Evolutionary conservation across 202 grass and related monocot genomes (phyloP), one percentile per base, ranked within the genome.

Genomic region (Schoenoplectus triqueter): DNA sequence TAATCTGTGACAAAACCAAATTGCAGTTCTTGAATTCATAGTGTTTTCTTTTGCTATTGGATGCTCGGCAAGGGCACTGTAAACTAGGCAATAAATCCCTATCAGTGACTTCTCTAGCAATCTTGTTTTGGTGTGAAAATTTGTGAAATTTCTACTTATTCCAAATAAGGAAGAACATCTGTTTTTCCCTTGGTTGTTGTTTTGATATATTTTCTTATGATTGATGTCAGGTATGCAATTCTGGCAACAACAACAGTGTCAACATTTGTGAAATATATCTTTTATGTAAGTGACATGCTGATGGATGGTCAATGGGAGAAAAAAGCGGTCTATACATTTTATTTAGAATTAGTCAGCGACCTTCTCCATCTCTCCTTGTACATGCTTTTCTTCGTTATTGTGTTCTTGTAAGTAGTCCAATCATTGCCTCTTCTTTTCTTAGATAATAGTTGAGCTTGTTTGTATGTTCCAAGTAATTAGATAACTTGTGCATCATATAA

Each of bases 291-390:
- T 54, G 96, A 98, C 88, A 95, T 98, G 91, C 90, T 98, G 57
- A 92, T 92, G 91, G 96, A 98, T 83, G 93, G 93, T 56, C 96
- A 95, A 88, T 98, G 96, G 96, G 96, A 98, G 85, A 95, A 56
- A 51, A 98, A 98, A 82, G 96, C 93, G 57, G 93, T 98, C 47
- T 98, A 95, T 88, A 98, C 93, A 82, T 98, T 98, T 89, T 98
- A 98, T 80, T 83, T 98, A 80, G 96, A 98, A 79, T 91, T 98
- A 50, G 84, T 98, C 65, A 94, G 96, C 67, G 96, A 98, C 84
- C 96, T 98, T 86, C 88, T 98, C 44, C 96, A 95, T 86, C 75
- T 98, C 22, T 95, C 96, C 78, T 76, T 98, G 62, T 98, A 98
- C 89, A 94, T 98, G 89, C 86, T 98, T 14, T 98, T 98, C 80